These are phyloP conservation scores for Porphyrellus cyaneotinctus DNA, from an alignment of 768 basidiomycete species.

Conservation along the genomic window DNA sequence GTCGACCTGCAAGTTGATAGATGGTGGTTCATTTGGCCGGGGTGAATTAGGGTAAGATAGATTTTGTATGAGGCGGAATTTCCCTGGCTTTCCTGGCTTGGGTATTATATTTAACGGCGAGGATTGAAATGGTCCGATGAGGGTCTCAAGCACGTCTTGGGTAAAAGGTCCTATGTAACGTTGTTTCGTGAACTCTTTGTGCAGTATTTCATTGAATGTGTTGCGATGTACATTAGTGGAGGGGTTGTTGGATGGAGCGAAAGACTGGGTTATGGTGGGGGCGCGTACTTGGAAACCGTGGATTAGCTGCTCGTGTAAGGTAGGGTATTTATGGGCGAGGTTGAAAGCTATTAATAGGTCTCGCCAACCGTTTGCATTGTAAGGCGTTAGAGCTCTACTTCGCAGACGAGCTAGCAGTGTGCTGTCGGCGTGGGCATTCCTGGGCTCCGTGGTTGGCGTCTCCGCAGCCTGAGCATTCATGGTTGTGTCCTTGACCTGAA, in stretches of 20 bases:
- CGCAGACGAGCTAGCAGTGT: accelerated
- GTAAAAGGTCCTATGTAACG: neutral
- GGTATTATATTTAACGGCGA: neutral
- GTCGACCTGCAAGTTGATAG: neutral
- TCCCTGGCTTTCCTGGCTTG: neutral
- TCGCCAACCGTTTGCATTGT: neutral
- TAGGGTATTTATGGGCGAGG: neutral
- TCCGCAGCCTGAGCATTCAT: neutral
- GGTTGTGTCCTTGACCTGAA: neutral
- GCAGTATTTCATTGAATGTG: neutral
- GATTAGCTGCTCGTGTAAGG: neutral
- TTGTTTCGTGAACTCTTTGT: neutral
- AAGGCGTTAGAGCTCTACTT: neutral
- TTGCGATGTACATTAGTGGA: neutral
- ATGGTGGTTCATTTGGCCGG: neutral
- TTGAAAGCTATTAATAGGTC: neutral
- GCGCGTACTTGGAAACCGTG: neutral
- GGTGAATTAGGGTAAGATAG: neutral
- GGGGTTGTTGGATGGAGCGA: neutral
- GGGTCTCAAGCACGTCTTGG: neutral
- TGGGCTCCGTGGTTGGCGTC: neutral
- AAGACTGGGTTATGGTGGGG: neutral
- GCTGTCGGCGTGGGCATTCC: neutral
- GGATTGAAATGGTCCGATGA: neutral
- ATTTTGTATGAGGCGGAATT: neutral